Base-by-base conservation (phyloP, 2,329 filamentous ascomycete species). In the Fusarium ambrosium region DNA sequence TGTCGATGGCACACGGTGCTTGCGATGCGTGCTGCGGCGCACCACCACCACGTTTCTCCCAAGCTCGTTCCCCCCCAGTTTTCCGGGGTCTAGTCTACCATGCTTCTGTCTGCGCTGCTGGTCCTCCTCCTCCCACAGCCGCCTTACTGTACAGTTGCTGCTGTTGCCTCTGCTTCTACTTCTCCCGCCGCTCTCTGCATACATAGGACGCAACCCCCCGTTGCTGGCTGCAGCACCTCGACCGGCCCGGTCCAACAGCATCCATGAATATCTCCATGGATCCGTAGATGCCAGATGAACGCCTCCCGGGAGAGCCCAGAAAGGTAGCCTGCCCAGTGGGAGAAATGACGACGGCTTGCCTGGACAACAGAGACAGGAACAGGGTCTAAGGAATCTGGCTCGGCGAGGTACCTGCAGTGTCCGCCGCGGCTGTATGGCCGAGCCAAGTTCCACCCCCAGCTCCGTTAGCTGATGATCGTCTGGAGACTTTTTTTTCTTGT, bases 161-260 rank as follows among this genome's bases (percentile, higher is more conserved):
- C 32, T 66, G 39, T 45, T 68, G 72, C 56, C 34, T 45, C 61
- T 69, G 64, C 61, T 59, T 55, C 48, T 45, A 56, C 61, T 55
- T 64, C 64, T 62, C 65, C 68, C 66, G 71, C 71, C 64, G 63
- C 60, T 66, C 56, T 34, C 29, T 60, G 65, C 64, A 66, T 51
- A 62, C 41, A 32, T 65, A 45, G 29, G 22, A 62, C 55, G 62
- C 37, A 70, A 32, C 63, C 69, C 51, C 69, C 69, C 51, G 59
- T 34, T 63, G 62, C 37, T 73, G 58, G 60, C 59, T 58, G 71
- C 68, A 73, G 64, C 27, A 60, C 61, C 37, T 58, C 43, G 62
- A 77, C 76, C 76, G 76, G 76, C 66, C 76, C 76, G 76, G 76
- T 78, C 64, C 27, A 70, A 41, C 48, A 69, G 65, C 61, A 64